phyloP scores from a whole-genome alignment of 106 monocot species.

The Apostasia ramifera region DNA sequence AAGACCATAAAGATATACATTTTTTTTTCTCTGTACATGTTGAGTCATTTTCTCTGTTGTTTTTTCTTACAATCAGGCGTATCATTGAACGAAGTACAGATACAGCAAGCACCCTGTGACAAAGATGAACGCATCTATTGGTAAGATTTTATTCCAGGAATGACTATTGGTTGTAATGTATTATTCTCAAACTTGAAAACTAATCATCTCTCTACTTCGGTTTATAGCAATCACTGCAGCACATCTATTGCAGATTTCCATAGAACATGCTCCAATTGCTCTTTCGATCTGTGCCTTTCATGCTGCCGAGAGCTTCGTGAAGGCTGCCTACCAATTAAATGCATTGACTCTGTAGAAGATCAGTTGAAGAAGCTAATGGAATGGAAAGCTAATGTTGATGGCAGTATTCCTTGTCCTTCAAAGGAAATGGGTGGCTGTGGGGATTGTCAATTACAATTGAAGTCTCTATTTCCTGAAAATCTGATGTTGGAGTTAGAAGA shows the following conservation, averaged over 20 bases:
- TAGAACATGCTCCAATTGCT: conserved; percentile 39
- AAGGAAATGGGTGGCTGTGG: conserved; percentile 57
- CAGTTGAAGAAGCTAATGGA: background rate
- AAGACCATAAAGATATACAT: background rate
- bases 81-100: conserved; percentile 16
- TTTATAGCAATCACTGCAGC: conserved; percentile 29
- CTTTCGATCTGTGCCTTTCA: conserved; percentile 36
- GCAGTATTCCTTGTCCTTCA: conserved; percentile 65
- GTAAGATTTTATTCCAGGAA: conserved; percentile 13
- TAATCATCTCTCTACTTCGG: background rate
- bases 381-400: conserved; percentile 57
- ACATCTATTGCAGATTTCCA: conserved; percentile 42
- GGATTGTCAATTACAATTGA: conserved; percentile 34
- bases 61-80: conserved; percentile 22
- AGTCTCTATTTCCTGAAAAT: conserved; percentile 38
- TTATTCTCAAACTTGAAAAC: background rate
- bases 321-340: conserved; percentile 10
- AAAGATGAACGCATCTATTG: conserved; percentile 58
- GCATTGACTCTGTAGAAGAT: background rate
- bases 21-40: background rate
- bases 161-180: background rate
- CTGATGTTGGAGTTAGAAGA: conserved; percentile 33
- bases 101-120: conserved; percentile 29
- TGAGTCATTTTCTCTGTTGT: background rate
- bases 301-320: conserved; percentile 57